phyloP scores from a whole-genome alignment of 2,329 filamentous ascomycete genomes.

The Fusarium compactum region DNA sequence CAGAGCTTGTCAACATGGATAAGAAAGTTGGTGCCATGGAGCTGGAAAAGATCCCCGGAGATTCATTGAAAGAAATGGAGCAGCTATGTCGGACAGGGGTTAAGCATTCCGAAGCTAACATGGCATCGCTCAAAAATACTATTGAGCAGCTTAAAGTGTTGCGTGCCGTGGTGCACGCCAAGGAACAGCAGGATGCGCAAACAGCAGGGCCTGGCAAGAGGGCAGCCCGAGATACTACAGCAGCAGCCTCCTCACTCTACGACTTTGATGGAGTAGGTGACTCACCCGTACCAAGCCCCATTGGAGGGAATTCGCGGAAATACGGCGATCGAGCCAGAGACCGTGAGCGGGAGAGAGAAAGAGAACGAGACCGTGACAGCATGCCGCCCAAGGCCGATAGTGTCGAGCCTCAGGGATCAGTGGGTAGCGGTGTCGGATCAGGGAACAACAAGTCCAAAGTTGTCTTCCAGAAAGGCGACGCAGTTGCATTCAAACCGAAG shows the following conservation, averaged over 20 bases:
- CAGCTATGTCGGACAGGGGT: constrained; percentile 58
- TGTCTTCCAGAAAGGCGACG: constrained; percentile 70
- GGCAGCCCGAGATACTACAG: constrained; percentile 41
- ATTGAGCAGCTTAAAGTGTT: constrained; percentile 60
- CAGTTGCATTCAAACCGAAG: constrained; percentile 75
- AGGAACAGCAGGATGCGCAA: constrained; percentile 56
- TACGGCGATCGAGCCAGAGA: constrained; percentile 55
- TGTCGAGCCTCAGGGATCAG: constrained; percentile 64
- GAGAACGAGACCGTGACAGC: constrained; percentile 52
- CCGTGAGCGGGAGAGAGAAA: constrained; percentile 54
- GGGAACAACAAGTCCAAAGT: constrained; percentile 61
- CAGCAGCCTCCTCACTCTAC: constrained; percentile 55
- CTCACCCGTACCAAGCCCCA: constrained; percentile 60
- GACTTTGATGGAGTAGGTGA: constrained; percentile 60
- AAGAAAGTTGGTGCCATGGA: constrained; percentile 57
- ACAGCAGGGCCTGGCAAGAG: constrained; percentile 50
- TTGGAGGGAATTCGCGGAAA: constrained; percentile 53
- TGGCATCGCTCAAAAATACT: constrained; percentile 52
- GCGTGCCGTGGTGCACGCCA: constrained; percentile 58
- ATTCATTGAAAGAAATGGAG: constrained; percentile 59
- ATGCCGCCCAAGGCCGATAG: constrained; percentile 68
- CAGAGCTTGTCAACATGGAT: constrained; percentile 56
- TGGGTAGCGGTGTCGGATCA: constrained; percentile 49
- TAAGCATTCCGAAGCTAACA: constrained; percentile 56
- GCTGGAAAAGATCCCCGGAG: constrained; percentile 53